Percentiles rank a stretch among this genome's conserved stretches.
These are phyloP conservation scores for Schoenoplectus tabernaemontani DNA, from an alignment of 202 grass and related monocot species.

Conservation along the genomic window DNA sequence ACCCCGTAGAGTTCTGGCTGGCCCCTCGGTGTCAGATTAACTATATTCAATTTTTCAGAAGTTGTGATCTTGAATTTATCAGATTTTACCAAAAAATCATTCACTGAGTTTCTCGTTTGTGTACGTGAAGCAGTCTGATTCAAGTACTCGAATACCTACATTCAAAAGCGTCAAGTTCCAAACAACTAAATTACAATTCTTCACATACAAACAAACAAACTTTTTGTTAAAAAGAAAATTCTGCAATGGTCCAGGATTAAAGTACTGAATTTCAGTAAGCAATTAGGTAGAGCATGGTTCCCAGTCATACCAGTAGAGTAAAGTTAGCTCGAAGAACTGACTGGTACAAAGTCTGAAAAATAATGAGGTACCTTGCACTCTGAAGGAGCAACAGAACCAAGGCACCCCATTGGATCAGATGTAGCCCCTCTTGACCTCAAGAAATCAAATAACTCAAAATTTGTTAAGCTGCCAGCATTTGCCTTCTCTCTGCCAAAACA, in stretches of 20 bases:
- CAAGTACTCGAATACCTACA: constrained; percentile 67
- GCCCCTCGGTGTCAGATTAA: constrained; percentile 61
- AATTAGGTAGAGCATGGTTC: neutral
- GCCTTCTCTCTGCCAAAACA: constrained; percentile 43
- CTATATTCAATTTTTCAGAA: constrained; percentile 62
- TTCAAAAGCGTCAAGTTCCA: neutral
- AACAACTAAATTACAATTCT: neutral
- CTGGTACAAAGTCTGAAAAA: neutral
- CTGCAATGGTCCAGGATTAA: neutral
- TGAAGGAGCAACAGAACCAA: constrained; percentile 65
- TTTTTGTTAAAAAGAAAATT: neutral
- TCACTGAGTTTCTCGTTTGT: constrained; percentile 51
- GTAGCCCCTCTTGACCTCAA: constrained; percentile 60
- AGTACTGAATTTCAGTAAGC: neutral
- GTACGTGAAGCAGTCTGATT: constrained; percentile 44
- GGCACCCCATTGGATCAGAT: constrained; percentile 72
- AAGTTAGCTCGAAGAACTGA: neutral
- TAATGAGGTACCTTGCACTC: constrained; percentile 62
- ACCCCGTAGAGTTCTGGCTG: constrained; percentile 52
- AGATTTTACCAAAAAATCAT: constrained; percentile 49
- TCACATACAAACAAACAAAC: neutral
- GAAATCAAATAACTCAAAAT: constrained; percentile 77
- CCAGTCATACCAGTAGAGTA: neutral
- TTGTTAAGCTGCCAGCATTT: constrained; percentile 58
- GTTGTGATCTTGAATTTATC: constrained; percentile 51